Percentiles rank a stretch among this genome's conserved stretches.
Evolutionary conservation across 1,284 basidiomycete species (phyloP).

Genomic region (Jaminaea rosea): DNA sequence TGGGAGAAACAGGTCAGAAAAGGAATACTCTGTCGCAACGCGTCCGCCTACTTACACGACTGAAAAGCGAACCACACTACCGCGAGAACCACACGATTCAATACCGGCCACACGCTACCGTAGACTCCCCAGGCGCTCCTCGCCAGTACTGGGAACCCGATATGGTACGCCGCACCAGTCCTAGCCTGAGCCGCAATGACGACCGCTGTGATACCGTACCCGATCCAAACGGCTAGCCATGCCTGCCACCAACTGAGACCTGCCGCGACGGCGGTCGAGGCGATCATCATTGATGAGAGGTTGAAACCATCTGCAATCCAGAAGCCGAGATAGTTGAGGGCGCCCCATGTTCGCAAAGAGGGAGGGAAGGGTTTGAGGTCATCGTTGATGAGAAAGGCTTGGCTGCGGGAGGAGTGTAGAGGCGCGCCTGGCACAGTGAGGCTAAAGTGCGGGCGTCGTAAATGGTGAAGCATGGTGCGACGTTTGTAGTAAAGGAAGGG

Average conservation of each 20-base stretch:
- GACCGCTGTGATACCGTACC: slow-evolving; percentile 63
- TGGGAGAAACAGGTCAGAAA: not conserved
- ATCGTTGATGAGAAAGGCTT: slow-evolving; percentile 20
- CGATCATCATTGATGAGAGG: slow-evolving; percentile 30
- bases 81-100: slow-evolving; percentile 64
- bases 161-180: slow-evolving; percentile 53
- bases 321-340: slow-evolving; percentile 26
- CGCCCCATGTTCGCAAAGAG: slow-evolving; percentile 25
- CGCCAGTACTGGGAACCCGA: slow-evolving; percentile 70
- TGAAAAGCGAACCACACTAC: slow-evolving; percentile 52
- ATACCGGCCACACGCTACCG: slow-evolving; percentile 70
- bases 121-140: slow-evolving; percentile 66
- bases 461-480: too few species aligned
- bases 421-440: not conserved
- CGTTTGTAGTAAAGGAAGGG: too few species aligned
- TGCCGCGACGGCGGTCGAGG: slow-evolving; percentile 10
- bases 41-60: too few species aligned
- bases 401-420: not conserved
- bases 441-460: too few species aligned
- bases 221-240: slow-evolving; percentile 49
- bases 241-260: slow-evolving; percentile 37
- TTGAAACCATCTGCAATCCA: slow-evolving; percentile 42
- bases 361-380: slow-evolving; percentile 33
- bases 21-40: slow-evolving; percentile 70
- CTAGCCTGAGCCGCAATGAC: slow-evolving; percentile 73